Conservation (phyloP, 208 protist genomes). For the Trichomonas gallinae region DNA sequence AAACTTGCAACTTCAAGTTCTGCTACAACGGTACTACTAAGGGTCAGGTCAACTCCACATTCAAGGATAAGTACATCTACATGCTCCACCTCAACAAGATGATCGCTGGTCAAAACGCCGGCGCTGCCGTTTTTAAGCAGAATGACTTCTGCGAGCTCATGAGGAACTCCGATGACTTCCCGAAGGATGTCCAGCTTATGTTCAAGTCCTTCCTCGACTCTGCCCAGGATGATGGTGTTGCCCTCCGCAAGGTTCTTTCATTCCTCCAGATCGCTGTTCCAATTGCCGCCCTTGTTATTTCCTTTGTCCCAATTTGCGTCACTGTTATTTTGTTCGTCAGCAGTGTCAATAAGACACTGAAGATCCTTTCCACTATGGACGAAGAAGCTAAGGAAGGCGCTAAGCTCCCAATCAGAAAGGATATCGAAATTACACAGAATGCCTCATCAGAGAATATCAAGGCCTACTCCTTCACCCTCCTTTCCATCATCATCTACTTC, state of each 20-base stretch:
- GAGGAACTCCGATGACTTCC: neutral
- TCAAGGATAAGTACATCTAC: neutral
- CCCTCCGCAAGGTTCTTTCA: neutral
- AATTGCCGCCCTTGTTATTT: neutral
- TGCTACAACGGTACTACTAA: neutral
- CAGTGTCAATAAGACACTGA: neutral
- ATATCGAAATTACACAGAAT: neutral
- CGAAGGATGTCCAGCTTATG: neutral
- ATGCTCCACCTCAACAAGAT: neutral
- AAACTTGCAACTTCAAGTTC: neutral
- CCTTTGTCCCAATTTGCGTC: neutral
- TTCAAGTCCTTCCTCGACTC: neutral
- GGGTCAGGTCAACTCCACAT: neutral
- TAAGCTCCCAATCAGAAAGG: neutral
- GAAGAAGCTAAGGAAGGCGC: neutral
- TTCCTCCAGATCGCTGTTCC: neutral
- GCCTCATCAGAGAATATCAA: neutral
- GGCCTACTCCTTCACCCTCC: neutral
- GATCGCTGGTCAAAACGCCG: neutral
- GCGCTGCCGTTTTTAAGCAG: neutral
- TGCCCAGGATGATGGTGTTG: neutral
- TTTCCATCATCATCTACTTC: neutral
- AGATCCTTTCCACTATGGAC: neutral
- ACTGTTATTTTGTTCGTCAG: neutral
- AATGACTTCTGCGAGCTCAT: neutral